These are phyloP conservation scores for Mortierella alpina DNA, from an alignment of 192 early-diverging fungal species.

Conservation along the genomic window DNA sequence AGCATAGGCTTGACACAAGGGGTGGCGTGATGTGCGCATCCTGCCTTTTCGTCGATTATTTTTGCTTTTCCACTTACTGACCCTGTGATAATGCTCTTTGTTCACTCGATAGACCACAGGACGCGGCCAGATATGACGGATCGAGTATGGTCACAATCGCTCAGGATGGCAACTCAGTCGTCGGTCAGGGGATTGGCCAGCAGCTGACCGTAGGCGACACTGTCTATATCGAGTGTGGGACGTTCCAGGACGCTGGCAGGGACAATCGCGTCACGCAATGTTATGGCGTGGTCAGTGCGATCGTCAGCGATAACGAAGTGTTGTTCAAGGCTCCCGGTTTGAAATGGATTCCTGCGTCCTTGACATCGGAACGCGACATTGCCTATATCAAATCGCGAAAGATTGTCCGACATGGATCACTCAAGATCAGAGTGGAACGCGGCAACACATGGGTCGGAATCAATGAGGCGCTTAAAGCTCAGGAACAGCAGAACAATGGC, in stretches of 20 bases:
- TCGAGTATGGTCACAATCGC: conserved; percentile 42
- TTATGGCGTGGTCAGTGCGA: conserved; percentile 39
- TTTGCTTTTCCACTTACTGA: background rate
- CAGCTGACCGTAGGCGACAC: conserved; percentile 44
- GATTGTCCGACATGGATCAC: conserved; percentile 49
- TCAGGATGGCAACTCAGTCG: conserved; percentile 39
- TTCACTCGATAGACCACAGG: conserved; percentile 43
- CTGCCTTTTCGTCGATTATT: background rate
- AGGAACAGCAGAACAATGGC: conserved; percentile 25
- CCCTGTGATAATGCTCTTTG: background rate
- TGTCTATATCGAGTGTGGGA: conserved; percentile 55
- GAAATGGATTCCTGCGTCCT: conserved; percentile 50
- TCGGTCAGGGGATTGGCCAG: conserved; percentile 42
- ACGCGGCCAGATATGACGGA: conserved; percentile 40
- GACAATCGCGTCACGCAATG: conserved; percentile 46
- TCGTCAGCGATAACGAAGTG: conserved; percentile 38
- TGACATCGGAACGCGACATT: conserved; percentile 44
- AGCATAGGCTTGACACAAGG: no score
- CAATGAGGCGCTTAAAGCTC: conserved; percentile 31
- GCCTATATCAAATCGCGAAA: conserved; percentile 51
- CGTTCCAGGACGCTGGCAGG: conserved; percentile 32
- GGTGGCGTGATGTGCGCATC: no score
- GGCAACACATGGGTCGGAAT: conserved; percentile 53
- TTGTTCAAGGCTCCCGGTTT: conserved; percentile 53
- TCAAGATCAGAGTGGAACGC: conserved; percentile 54